Evolutionary conservation across 2,329 filamentous ascomycete genomes (phyloP).

Genomic region (Penicillium sp.): DNA sequence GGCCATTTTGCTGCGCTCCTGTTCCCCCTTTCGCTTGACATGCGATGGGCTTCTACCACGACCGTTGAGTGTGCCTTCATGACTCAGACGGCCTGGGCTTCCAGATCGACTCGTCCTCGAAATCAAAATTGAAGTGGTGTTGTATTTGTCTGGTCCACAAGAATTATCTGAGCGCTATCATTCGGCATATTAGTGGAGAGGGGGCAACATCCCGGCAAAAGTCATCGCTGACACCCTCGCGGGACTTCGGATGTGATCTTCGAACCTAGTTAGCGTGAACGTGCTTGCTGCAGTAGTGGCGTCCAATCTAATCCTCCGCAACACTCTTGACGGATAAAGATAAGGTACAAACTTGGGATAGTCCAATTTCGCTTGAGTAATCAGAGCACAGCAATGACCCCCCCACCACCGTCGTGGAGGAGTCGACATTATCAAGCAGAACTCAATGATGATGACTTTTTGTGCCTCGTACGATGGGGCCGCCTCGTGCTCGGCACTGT

Average conservation of each 20-base stretch:
- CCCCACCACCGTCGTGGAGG: background rate
- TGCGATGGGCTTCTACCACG: background rate
- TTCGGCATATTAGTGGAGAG: background rate
- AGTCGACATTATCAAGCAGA: background rate
- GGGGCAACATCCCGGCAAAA: background rate
- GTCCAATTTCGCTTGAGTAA: background rate
- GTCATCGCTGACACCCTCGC: background rate
- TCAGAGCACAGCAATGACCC: background rate
- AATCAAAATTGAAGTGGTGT: background rate
- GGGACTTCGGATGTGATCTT: background rate
- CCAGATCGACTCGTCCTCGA: background rate
- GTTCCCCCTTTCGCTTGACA: background rate
- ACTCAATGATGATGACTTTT: background rate
- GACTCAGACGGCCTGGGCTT: background rate
- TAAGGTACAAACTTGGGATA: background rate
- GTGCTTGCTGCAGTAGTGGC: background rate
- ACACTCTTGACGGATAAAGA: background rate
- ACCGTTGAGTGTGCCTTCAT: background rate
- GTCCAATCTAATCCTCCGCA: background rate
- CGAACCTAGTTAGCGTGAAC: constrained; percentile 7
- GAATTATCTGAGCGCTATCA: background rate
- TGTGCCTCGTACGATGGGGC: background rate
- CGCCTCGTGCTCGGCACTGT: constrained; percentile 1
- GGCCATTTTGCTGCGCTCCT: background rate
- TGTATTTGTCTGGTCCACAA: background rate